Evolutionary conservation across 331 rosid species (phyloP), one percentile per base, ranked within the genome.

Genomic region (Quercus phellos): DNA sequence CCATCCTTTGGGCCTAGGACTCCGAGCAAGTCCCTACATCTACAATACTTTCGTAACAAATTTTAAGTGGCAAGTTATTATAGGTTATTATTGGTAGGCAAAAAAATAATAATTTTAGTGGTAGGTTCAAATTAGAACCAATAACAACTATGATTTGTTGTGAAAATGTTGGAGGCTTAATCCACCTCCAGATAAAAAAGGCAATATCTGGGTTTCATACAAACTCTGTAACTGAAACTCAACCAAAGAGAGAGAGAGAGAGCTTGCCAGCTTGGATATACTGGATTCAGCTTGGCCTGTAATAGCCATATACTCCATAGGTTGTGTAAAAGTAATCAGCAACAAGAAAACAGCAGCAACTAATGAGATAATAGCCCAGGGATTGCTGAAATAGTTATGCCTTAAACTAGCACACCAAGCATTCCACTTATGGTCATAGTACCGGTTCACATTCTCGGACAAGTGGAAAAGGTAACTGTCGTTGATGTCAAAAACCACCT

Each of bases 281-380:
- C 6, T 43, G 14, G 71, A 66, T 32, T 66, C 71, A 66, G 17
- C 29, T 79, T 29, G 99, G 91, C 55, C 64, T 88, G 86, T 90
- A 92, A 81, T 81, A 94, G 26, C 70, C 89, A 58, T 92, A 94
- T 32, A 88, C 82, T 74, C 86, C 85, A 66, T 87, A 94, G 10
- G 96, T 87, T 89, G 96, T 51, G 94, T 85, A 70, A 88, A 83
- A 75, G 99, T 94, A 43, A 92, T 87, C 35, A 89, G 68, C 90
- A 92, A 71, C 85, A 94, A 82, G 16, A 92, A 90, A 1, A 89
- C 88, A 53, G 92, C 97, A n/a, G 95, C 97, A 77, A 92, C 53
- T 30, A 94, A 84, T 14, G 97, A 94, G 60, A 94, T 72, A 51
- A 90, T 88, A 16, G 97, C 93, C 97, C 94, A 89, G 22, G 99